phyloP scores from a whole-genome alignment of 2,329 filamentous ascomycete genomes.

The Neoscytalidium dimidiatum region DNA sequence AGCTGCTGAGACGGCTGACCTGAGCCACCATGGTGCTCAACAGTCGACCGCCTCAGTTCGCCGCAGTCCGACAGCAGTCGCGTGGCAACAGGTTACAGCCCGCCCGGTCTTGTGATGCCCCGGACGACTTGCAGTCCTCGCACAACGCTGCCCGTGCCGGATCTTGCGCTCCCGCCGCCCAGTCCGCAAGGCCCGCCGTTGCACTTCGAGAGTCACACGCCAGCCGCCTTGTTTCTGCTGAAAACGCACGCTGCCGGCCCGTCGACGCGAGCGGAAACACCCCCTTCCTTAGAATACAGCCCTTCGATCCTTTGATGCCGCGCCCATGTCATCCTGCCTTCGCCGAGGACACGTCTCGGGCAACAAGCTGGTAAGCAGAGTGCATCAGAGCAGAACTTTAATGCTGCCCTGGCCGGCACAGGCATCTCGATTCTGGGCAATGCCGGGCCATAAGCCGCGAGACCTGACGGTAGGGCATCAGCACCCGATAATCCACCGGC shows the following conservation, averaged over 20 bases:
- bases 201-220: background rate
- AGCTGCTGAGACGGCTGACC: too few species aligned
- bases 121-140: background rate
- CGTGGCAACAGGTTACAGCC: background rate
- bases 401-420: too few species aligned
- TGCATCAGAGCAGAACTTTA: background rate
- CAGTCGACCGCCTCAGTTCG: background rate
- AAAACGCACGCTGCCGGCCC: too few species aligned
- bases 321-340: background rate
- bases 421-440: background rate
- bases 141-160: background rate
- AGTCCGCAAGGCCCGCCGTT: background rate
- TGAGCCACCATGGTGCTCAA: constrained; percentile 15
- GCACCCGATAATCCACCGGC: background rate
- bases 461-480: background rate
- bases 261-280: background rate
- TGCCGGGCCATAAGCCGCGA: background rate
- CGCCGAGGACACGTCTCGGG: background rate
- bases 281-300: background rate
- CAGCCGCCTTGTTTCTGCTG: too few species aligned
- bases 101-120: background rate
- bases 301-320: background rate
- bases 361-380: background rate
- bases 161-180: background rate
- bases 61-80: background rate